These are phyloP conservation scores for Amphibolis antarctica DNA, from an alignment of 106 monocot genomes.

Conservation along the genomic window DNA sequence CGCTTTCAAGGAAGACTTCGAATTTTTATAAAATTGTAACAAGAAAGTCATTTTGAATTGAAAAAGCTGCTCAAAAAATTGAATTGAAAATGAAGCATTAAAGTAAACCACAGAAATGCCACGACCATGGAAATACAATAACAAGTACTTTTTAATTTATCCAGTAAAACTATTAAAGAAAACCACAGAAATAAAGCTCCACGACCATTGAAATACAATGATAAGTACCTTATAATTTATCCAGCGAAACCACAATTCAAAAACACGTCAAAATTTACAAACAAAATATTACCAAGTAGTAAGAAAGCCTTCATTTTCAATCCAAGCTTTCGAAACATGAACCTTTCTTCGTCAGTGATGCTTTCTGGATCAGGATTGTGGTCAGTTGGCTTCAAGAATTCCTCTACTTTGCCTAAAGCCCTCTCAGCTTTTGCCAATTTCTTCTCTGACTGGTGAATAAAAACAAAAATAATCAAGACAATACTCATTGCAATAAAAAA, in stretches of 20 bases:
- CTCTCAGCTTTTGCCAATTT: constrained; percentile 68
- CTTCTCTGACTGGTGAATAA: constrained; percentile 40
- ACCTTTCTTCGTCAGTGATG: constrained; percentile 93
- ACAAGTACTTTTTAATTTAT: not conserved
- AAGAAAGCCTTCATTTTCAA: constrained; percentile 98
- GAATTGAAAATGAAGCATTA: not conserved
- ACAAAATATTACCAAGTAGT: constrained; percentile 69
- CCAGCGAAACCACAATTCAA: not conserved
- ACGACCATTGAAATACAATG: too few species aligned
- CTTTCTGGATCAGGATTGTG: constrained; percentile 38
- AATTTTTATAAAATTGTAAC: too few species aligned
- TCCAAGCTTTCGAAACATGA: constrained; percentile 97
- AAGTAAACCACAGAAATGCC: not conserved
- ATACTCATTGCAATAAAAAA: not conserved
- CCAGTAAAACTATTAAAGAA: too few species aligned
- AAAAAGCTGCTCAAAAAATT: too few species aligned
- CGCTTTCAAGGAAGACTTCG: too few species aligned
- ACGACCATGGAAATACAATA: not conserved
- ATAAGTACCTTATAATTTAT: not conserved
- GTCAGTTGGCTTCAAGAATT: constrained; percentile 62
- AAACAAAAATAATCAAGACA: not conserved
- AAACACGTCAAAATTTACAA: not conserved
- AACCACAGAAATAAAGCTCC: not conserved
- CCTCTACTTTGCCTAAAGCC: constrained; percentile 79
- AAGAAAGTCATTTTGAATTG: not conserved